Percentiles rank a stretch among this genome's conserved stretches.
phyloP scores from a whole-genome alignment of 371 early-diverging fungal species.

The Mycotypha africana region DNA sequence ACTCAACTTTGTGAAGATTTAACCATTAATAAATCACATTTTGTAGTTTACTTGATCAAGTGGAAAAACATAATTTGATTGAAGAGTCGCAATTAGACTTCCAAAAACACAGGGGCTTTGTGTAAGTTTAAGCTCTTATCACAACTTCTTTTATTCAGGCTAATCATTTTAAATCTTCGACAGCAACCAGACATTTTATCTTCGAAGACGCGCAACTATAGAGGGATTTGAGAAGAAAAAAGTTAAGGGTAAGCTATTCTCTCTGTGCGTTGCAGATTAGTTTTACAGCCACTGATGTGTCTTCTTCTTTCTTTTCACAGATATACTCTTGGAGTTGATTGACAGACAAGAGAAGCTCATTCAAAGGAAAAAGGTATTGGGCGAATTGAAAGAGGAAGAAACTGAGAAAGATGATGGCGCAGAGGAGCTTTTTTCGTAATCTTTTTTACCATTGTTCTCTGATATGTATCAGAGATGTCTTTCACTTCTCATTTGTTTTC shows the following conservation, averaged over 20 bases:
- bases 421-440: too few relatives aligned
- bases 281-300: too few relatives aligned
- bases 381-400: slow-evolving; percentile 1
- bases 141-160: background rate
- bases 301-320: background rate
- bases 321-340: slow-evolving; percentile 6
- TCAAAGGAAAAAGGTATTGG: slow-evolving; percentile 5
- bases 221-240: slow-evolving; percentile 14
- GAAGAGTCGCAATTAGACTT: slow-evolving; percentile 22
- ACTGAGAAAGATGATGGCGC: too few relatives aligned
- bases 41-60: slow-evolving; percentile 10
- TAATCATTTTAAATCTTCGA: too few relatives aligned
- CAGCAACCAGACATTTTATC: slow-evolving; percentile 4
- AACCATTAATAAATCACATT: background rate
- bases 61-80: background rate
- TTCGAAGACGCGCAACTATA: slow-evolving; percentile 6
- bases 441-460: too few relatives aligned
- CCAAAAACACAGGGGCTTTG: slow-evolving; percentile 5
- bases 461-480: too few relatives aligned
- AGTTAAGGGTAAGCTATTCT: slow-evolving; percentile 10
- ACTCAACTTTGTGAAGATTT: background rate
- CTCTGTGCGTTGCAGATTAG: too few relatives aligned
- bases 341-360: slow-evolving; percentile 8
- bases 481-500: too few relatives aligned
- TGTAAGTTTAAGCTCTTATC: slow-evolving; percentile 2